Percentiles rank a stretch among this genome's conserved stretches.
These are phyloP conservation scores for Daedaleopsis nitida DNA, from an alignment of 768 basidiomycete genomes.

Conservation along the genomic window DNA sequence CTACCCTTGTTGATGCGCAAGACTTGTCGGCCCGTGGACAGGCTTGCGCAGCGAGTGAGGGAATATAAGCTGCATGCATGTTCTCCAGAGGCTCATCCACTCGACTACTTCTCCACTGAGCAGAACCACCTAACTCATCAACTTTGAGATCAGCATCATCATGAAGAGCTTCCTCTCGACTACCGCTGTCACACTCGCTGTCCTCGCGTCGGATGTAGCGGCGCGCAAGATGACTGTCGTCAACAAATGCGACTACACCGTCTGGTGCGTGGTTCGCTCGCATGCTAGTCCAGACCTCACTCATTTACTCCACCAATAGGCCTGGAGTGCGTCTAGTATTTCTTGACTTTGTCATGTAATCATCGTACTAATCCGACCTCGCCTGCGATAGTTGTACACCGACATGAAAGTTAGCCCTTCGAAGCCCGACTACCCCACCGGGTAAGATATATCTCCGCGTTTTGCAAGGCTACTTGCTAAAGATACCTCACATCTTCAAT, in stretches of 20 bases:
- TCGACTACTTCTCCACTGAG: not conserved
- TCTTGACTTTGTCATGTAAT: too few species aligned
- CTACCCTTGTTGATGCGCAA: too few species aligned
- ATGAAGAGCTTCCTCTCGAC: constrained; percentile 17
- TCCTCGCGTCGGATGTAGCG: constrained; percentile 11
- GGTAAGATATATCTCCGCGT: too few species aligned
- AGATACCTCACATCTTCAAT: too few species aligned
- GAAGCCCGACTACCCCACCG: constrained; percentile 29
- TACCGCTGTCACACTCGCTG: constrained; percentile 5
- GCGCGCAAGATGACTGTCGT: constrained; percentile 37
- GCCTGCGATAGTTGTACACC: constrained; percentile 16
- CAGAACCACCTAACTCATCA: not conserved
- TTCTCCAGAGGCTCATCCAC: not conserved
- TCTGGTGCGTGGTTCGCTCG: constrained; percentile 34
- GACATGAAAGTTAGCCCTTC: constrained; percentile 34
- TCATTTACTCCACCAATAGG: too few species aligned
- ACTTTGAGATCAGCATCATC: not conserved
- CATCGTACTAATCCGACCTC: too few species aligned
- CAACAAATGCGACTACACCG: constrained; percentile 44
- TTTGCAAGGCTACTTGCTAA: too few species aligned
- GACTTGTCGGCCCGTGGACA: too few species aligned
- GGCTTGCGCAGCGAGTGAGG: too few species aligned
- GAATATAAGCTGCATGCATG: too few species aligned
- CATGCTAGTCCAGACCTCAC: too few species aligned
- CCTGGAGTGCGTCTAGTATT: too few species aligned